These are phyloP conservation scores for Polyporus tsugae DNA, from an alignment of 1,284 basidiomycete species.

Conservation along the genomic window DNA sequence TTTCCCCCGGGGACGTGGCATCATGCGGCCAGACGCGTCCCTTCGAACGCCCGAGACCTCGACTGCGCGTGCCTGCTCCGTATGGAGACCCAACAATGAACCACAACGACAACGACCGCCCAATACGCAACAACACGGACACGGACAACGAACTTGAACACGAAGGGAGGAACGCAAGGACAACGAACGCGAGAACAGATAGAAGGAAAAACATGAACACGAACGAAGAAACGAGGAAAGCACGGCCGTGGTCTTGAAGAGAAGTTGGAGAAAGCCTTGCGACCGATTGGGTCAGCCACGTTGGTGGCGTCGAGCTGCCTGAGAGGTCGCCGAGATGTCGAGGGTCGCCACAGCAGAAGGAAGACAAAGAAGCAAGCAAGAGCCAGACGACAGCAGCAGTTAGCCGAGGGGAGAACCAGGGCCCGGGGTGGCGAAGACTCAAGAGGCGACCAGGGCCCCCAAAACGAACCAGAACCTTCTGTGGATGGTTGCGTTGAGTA, in stretches of 20 bases:
- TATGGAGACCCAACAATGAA: neutral
- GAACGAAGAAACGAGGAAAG: neutral
- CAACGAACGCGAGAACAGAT: neutral
- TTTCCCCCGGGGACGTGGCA: constrained; percentile 26
- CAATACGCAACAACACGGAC: neutral
- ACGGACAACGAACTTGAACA: neutral
- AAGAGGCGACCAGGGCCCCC: neutral
- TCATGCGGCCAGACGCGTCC: constrained; percentile 9
- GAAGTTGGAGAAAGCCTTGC: neutral
- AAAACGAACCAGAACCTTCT: constrained; percentile 5
- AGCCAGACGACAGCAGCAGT: neutral
- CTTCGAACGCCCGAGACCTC: constrained; percentile 29
- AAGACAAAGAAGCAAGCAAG: neutral
- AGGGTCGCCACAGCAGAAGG: neutral
- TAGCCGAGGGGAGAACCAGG: neutral
- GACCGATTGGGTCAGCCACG: constrained; percentile 5
- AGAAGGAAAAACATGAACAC: neutral
- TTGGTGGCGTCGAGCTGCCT: constrained; percentile 7
- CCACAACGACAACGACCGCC: neutral
- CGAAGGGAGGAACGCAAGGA: neutral
- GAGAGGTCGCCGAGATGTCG: neutral
- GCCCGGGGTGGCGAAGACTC: neutral
- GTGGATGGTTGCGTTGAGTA: neutral
- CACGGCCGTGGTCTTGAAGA: neutral
- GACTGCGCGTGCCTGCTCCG: constrained; percentile 24